Conservation (phyloP, 768 basidiomycete species). For the Boletus pseudopeckii region DNA sequence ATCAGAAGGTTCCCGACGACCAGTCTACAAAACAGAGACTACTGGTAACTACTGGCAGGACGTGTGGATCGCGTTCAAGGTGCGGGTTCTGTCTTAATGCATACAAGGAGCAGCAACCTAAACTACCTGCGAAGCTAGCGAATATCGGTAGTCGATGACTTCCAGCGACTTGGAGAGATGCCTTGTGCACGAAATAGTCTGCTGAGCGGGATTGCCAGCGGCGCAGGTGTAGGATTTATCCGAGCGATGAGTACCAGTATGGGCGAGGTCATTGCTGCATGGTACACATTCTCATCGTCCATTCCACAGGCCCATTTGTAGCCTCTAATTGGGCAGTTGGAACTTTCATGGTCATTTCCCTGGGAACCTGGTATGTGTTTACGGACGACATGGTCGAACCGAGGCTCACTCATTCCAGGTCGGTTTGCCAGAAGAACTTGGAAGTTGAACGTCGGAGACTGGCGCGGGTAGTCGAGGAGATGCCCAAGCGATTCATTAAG, state of each 20-base stretch:
- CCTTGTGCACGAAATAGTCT: conserved; percentile 78
- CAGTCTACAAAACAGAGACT: conserved; percentile 30
- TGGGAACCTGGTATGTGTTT: conserved; percentile 62
- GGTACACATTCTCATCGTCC: conserved; percentile 5
- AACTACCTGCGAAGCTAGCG: conserved; percentile 40
- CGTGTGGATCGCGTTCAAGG: conserved; percentile 31
- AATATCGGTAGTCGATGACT: conserved; percentile 48
- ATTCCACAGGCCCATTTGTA: conserved; percentile 45
- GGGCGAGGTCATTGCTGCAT: conserved; percentile 23
- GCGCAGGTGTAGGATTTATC: conserved; percentile 71
- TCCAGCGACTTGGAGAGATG: conserved; percentile 60
- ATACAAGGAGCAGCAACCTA: not conserved
- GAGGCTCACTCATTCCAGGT: conserved; percentile 39
- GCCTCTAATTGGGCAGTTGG: conserved; percentile 80
- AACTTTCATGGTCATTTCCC: conserved; percentile 64
- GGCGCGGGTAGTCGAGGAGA: conserved; percentile 54
- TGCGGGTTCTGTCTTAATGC: conserved; percentile 5
- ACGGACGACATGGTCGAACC: not conserved
- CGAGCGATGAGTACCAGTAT: conserved; percentile 63
- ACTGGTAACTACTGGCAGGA: conserved; percentile 34
- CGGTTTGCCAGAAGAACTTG: conserved; percentile 58
- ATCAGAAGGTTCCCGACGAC: conserved; percentile 14
- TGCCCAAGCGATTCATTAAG: conserved; percentile 55
- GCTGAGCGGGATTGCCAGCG: conserved; percentile 75
- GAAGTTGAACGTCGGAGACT: conserved; percentile 53